Conservation (phyloP, 2,329 filamentous ascomycete species). For the Sclerotinia trifoliorum region DNA sequence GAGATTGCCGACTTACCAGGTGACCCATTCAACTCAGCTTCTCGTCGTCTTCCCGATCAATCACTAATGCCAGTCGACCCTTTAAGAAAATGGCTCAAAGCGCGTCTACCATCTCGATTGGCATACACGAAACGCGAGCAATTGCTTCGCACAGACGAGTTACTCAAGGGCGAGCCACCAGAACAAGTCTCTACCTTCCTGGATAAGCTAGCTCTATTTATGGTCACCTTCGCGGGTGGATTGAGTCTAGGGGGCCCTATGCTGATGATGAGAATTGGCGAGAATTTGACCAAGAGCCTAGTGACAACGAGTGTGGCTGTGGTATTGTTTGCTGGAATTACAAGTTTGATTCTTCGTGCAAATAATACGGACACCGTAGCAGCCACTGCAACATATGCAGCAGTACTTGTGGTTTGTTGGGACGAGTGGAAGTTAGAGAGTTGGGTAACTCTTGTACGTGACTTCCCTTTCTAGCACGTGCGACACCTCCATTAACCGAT, state of each 20-base stretch:
- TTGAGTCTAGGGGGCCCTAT: background rate
- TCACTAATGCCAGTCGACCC: background rate
- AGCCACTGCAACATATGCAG: background rate
- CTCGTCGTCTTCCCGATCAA: background rate
- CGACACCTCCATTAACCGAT: too few species aligned
- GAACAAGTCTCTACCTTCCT: slow-evolving; percentile 4
- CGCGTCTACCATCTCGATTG: background rate
- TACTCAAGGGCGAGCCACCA: background rate
- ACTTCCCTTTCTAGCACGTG: too few species aligned
- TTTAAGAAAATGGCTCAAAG: background rate
- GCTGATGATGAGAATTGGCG: background rate
- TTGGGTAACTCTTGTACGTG: too few species aligned
- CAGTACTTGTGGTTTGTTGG: background rate
- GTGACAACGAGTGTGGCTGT: slow-evolving; percentile 1
- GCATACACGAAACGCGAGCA: background rate
- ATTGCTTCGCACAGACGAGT: background rate
- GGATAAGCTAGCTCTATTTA: background rate
- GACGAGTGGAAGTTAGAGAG: slow-evolving; percentile 1
- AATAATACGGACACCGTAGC: background rate
- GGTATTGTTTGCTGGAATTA: slow-evolving; percentile 4
- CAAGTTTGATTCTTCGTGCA: background rate
- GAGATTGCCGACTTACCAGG: background rate
- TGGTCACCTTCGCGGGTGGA: background rate
- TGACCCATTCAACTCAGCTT: background rate
- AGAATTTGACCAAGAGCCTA: slow-evolving; percentile 6